A percentile compares a stretch with the other conserved stretches of the same genome.
phyloP scores from a whole-genome alignment of 1,284 basidiomycete genomes.

The Porodaedalea pini region DNA sequence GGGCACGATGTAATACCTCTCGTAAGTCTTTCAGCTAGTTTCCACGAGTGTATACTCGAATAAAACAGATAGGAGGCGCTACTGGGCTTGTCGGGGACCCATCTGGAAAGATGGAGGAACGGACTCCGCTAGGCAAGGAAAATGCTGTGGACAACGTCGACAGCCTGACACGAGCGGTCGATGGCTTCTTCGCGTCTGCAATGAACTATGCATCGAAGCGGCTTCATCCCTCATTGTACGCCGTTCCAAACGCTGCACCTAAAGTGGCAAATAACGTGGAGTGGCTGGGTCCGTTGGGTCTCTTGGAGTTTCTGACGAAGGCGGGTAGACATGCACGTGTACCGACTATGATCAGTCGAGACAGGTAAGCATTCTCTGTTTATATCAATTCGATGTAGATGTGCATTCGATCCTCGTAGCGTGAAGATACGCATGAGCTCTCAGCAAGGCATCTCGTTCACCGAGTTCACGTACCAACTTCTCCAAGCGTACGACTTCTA shows the following conservation, averaged over 20 bases:
- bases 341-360: conserved; percentile 86
- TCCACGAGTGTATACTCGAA: background rate
- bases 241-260: conserved; percentile 29
- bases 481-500: conserved; percentile 96
- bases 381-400: background rate
- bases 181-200: conserved; percentile 71
- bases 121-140: conserved; percentile 62
- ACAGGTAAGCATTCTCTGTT: conserved; percentile 58
- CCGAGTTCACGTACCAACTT: conserved; percentile 96
- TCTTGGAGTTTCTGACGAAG: conserved; percentile 83
- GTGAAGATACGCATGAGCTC: conserved; percentile 82
- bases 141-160: conserved; percentile 64
- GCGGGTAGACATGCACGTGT: conserved; percentile 83
- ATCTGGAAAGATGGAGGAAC: conserved; percentile 83
- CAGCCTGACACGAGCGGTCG: conserved; percentile 64
- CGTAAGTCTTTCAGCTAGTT: conserved; percentile 45
- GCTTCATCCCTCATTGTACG: conserved; percentile 23
- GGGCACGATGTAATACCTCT: conserved; percentile 84
- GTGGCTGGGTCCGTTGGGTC: conserved; percentile 73
- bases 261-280: conserved; percentile 79
- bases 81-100: conserved; percentile 98
- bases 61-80: conserved; percentile 83
- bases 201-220: conserved; percentile 52
- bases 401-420: conserved; percentile 38
- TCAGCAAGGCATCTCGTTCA: conserved; percentile 87